These are phyloP conservation scores for Trichoderma atroviride DNA, from an alignment of 2,329 filamentous ascomycete genomes.

Conservation along the genomic window DNA sequence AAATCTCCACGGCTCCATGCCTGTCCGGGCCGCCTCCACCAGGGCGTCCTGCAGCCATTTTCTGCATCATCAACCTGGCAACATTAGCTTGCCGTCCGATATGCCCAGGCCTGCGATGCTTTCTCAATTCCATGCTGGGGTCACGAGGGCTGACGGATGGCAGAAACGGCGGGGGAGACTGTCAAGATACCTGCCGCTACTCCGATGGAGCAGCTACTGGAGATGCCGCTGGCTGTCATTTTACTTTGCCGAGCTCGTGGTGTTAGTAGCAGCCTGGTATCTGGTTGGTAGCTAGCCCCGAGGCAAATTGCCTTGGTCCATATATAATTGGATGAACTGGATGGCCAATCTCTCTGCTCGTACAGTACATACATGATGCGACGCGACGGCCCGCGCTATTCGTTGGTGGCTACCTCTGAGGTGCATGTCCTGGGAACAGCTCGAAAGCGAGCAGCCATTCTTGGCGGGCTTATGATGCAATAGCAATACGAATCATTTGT, in stretches of 20 bases:
- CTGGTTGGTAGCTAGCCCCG: not conserved
- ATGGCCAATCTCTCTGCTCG: not conserved
- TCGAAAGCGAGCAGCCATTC: not conserved
- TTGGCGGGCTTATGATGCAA: slow-evolving; percentile 11
- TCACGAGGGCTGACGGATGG: not conserved
- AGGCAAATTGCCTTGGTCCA: not conserved
- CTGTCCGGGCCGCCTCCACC: slow-evolving; percentile 21
- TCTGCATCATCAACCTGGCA: slow-evolving; percentile 23
- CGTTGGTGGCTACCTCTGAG: not conserved
- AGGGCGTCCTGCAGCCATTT: slow-evolving; percentile 24
- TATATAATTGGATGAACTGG: not conserved
- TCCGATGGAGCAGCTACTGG: not conserved
- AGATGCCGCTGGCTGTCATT: not conserved
- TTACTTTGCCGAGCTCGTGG: not conserved
- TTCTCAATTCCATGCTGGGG: not conserved
- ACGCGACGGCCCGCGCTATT: slow-evolving; percentile 23
- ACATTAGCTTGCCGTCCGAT: slow-evolving; percentile 13
- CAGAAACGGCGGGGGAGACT: not conserved
- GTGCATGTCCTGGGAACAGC: not conserved
- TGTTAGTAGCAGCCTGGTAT: not conserved
- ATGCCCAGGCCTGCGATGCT: not conserved
- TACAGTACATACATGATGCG: not conserved
- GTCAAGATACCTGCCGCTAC: not conserved
- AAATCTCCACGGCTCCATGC: slow-evolving; percentile 24
- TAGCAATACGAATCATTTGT: slow-evolving; percentile 4